Base-by-base conservation (phyloP, 2,329 filamentous ascomycete species). In the Helotiales sp. region DNA sequence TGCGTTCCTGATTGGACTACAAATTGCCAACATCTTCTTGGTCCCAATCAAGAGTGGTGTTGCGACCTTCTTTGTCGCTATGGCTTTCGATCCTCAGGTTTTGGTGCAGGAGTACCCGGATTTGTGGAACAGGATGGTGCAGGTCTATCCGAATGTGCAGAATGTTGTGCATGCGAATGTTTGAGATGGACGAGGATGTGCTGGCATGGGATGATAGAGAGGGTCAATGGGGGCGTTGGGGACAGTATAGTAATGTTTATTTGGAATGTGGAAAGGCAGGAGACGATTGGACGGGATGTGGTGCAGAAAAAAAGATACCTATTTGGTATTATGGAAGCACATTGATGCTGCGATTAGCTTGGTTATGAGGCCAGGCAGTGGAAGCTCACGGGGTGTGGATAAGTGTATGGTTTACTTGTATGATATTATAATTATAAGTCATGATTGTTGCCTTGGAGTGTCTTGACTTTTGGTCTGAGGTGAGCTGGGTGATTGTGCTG, bases 1-100 rank as follows among this genome's bases (percentile, higher is more conserved):
- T 72, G 79, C 91, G 0, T 96, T 97, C 76, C 76, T 97, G 52
- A 93, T 97, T 63, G 93, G 93, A 6, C 76, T 96, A 63, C 93
- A 97, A 73, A 89, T 97, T 59, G 89, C 88, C 71, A 89, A 96
- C 72, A 84, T 96, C 63, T 96, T 97, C 75, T 90, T 93, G 31
- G 93, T 90, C 0, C 93, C 93, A 1, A 79, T 98, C 56, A 87
- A 87, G 62, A 93, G 88, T 67, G 93, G 93, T n/a, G 85, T 96
- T 62, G 90, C 96, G 65, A 96, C 93, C 0, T 90, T 96, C 60
- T 97, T 97, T 67, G 91, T 96, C 0, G 92, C 91, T 0, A 77
- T 81, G 46, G 84, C 83, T 0, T 88, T 85, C 81, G 84, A 87
- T 49, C 85, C 85, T 0, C 81, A 89, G 69, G 89, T 93, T 8